Evolutionary conservation across 1,139 yeast species (phyloP).

Genomic region (Pichia terricola): DNA sequence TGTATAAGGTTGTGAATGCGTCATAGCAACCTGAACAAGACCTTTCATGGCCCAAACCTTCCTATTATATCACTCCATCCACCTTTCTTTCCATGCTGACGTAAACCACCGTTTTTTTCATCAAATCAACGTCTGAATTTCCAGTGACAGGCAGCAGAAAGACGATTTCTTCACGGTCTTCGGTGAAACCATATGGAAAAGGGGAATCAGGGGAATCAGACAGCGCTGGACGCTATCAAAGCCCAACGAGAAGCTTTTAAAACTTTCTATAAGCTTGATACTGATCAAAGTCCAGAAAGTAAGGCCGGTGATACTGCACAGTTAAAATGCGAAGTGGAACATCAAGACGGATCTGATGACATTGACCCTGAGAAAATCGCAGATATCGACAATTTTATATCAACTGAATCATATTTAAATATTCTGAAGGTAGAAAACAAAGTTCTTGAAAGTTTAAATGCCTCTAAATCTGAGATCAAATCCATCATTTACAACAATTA

Average conservation of each 20-base stretch:
- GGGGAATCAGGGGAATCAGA: too few species aligned
- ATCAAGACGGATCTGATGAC: background rate
- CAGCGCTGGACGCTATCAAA: slow-evolving; percentile 5
- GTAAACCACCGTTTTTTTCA: too few species aligned
- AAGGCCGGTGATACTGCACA: background rate
- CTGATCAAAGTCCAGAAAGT: slow-evolving; percentile 13
- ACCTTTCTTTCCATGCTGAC: too few species aligned
- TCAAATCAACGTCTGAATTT: too few species aligned
- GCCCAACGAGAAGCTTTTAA: slow-evolving; percentile 32
- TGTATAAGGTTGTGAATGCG: too few species aligned
- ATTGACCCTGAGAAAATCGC: slow-evolving; percentile 7
- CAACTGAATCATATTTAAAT: slow-evolving; percentile 26
- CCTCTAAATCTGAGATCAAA: slow-evolving; percentile 37
- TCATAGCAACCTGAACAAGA: too few species aligned
- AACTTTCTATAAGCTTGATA: slow-evolving; percentile 35
- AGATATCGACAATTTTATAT: slow-evolving; percentile 30
- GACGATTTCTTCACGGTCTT: too few species aligned
- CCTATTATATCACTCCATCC: too few species aligned
- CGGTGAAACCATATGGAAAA: too few species aligned
- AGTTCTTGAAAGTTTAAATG: slow-evolving; percentile 32
- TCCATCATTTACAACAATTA: slow-evolving; percentile 43
- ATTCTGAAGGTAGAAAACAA: slow-evolving; percentile 32
- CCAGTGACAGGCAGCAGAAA: too few species aligned
- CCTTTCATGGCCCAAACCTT: too few species aligned
- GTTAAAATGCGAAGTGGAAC: background rate